Conservation (phyloP, 1,284 basidiomycete species). For the Ustilago xerochloae region DNA sequence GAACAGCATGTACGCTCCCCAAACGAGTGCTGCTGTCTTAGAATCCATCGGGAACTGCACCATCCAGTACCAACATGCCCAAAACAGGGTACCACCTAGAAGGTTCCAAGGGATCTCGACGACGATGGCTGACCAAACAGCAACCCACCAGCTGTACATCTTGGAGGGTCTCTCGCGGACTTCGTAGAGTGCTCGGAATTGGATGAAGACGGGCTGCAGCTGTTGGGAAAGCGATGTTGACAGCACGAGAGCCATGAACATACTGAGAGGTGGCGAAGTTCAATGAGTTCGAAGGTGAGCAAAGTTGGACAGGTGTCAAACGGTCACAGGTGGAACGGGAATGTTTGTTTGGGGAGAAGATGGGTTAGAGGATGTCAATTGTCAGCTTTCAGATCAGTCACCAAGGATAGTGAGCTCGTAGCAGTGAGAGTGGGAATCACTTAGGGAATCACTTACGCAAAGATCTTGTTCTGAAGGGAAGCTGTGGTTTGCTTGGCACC, state of each 20-base stretch:
- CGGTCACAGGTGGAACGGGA: too few species aligned
- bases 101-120: constrained; percentile 67
- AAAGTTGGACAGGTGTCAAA: too few species aligned
- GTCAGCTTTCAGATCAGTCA: too few species aligned
- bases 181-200: constrained; percentile 75
- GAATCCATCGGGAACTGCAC: constrained; percentile 31
- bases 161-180: constrained; percentile 79
- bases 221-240: constrained; percentile 63
- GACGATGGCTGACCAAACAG: constrained; percentile 70
- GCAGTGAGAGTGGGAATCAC: too few species aligned
- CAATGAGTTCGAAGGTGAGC: neutral
- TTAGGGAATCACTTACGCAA: constrained; percentile 66
- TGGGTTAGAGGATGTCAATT: too few species aligned
- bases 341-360: too few species aligned
- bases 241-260: constrained; percentile 69
- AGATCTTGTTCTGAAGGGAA: constrained; percentile 79
- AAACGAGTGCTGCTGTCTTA: constrained; percentile 44
- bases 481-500: constrained; percentile 39
- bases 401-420: too few species aligned
- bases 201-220: constrained; percentile 70
- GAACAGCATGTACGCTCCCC: constrained; percentile 59
- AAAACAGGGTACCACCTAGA: constrained; percentile 60
- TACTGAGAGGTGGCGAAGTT: constrained; percentile 3
- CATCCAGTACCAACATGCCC: constrained; percentile 61
- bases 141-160: constrained; percentile 84